Base-by-base conservation (phyloP, 345 rosid genomes). In the Mercurialis annua region DNA sequence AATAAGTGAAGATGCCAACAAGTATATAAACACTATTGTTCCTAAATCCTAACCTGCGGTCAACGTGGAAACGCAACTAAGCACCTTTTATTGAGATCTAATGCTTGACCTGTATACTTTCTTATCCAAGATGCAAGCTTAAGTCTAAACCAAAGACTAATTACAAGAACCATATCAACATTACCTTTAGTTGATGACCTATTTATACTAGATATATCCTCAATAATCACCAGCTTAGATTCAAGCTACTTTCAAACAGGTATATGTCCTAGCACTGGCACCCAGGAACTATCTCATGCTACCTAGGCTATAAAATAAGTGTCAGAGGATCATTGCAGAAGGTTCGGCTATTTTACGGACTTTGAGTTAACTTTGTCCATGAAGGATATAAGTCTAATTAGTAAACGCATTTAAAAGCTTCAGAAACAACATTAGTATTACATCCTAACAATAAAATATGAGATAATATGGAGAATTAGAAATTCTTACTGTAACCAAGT, bases 401-500 rank as follows among this genome's bases (percentile, higher is more conserved):
- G 9, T 17, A 15, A 16, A 29, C n/a, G 33, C 16, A 15, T 10
- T 38, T 6, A 53, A 46, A 15, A 27, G 31, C 40, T 20, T 26
- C 48, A 66, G 29, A 21, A 26, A 2, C 10, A 26, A 40, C 17
- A 66, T 1, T 10, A 66, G 1, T 29, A 55, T 57, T 7, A 44
- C 11, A 20, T 44, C 15, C 17, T 14, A 2, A 47, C 14, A 10
- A 12, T 29, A 36, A 15, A 24, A 42, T 5, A 6, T 49, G 51
- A 20, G 44, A 46, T 15, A 40, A 59, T 14, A 54, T 14, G 0
- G 40, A 12, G 26, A 18, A 51, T 21, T 4, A 50, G 26, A 51
- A 18, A 57, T 70, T 61, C 95, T 81, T 77, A 94, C 99, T 9
- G 79, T 79, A 47, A 94, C 74, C 48, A 84, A 82, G 74, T 94